Evolutionary conservation across 345 rosid species (phyloP).

Genomic region (Brassica rapa): DNA sequence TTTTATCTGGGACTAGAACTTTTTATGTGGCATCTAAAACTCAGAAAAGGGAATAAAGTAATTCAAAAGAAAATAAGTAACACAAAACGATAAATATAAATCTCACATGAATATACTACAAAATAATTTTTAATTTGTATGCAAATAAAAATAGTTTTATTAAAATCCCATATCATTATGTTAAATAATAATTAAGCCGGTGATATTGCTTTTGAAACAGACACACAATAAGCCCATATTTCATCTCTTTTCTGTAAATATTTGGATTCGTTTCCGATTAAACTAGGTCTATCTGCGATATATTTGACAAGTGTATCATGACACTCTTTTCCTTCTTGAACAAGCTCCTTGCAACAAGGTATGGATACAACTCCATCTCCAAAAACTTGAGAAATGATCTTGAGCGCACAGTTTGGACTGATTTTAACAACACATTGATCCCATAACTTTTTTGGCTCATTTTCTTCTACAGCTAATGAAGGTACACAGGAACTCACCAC

Average conservation of each 20-base stretch:
- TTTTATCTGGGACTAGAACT: not conserved
- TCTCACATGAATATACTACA: not conserved
- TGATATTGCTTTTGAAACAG: not conserved
- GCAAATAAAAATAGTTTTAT: not conserved
- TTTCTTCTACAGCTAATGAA: not conserved
- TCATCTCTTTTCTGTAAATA: slow-evolving; percentile 1
- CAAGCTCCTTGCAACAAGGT: not conserved
- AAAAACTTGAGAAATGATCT: not conserved
- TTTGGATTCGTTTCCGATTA: not conserved
- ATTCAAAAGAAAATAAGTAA: not conserved
- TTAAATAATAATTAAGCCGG: not conserved
- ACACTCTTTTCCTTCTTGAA: not conserved
- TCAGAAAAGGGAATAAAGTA: not conserved
- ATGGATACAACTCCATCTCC: not conserved
- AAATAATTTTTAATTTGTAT: not conserved
- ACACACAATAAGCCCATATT: not conserved
- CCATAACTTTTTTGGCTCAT: not conserved
- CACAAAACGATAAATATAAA: not conserved
- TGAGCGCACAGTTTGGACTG: not conserved
- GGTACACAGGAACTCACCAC: not conserved
- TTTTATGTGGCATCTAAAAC: not conserved
- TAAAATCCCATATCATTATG: not conserved
- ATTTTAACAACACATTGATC: not conserved
- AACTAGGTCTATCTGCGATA: not conserved
- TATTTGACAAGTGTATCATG: not conserved